Percentiles rank a stretch among this genome's conserved stretches.
phyloP scores from a whole-genome alignment of 306 rosid species.

The Spatholobus suberectus region DNA sequence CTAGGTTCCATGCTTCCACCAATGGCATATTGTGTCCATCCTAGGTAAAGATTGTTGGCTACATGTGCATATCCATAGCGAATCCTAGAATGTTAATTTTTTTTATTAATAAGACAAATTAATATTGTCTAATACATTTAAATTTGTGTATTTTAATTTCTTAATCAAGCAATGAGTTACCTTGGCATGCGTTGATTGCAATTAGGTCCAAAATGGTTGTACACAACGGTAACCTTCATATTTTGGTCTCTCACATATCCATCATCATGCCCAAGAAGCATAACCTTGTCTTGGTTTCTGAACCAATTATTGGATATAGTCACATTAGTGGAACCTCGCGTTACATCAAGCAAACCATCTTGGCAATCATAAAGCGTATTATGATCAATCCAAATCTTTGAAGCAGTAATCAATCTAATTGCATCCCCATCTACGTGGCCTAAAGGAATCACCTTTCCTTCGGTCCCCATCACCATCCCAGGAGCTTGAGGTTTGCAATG shows the following conservation, averaged over 20 bases:
- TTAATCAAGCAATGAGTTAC: not conserved
- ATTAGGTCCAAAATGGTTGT: not conserved
- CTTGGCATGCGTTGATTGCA: not conserved
- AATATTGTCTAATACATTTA: not conserved
- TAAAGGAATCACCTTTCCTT: not conserved
- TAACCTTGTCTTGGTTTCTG: not conserved
- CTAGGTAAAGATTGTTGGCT: not conserved
- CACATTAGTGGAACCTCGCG: not conserved
- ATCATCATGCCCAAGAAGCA: not conserved
- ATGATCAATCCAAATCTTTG: not conserved
- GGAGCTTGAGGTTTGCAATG: not conserved
- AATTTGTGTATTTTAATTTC: not conserved
- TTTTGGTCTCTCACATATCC: not conserved
- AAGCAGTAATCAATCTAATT: not conserved
- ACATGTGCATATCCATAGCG: not conserved
- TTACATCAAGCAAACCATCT: not conserved
- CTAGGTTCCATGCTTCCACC: slow-evolving; percentile 1
- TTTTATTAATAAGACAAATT: not conserved
- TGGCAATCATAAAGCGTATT: not conserved
- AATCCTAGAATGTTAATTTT: not conserved
- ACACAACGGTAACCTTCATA: not conserved
- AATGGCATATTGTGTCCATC: not conserved
- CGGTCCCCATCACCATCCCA: not conserved
- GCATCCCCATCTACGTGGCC: not conserved
- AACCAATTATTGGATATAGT: not conserved